phyloP scores from a whole-genome alignment of 225 moss, liverwort and hornwort genomes.

The Rhytidiadelphus loreus region DNA sequence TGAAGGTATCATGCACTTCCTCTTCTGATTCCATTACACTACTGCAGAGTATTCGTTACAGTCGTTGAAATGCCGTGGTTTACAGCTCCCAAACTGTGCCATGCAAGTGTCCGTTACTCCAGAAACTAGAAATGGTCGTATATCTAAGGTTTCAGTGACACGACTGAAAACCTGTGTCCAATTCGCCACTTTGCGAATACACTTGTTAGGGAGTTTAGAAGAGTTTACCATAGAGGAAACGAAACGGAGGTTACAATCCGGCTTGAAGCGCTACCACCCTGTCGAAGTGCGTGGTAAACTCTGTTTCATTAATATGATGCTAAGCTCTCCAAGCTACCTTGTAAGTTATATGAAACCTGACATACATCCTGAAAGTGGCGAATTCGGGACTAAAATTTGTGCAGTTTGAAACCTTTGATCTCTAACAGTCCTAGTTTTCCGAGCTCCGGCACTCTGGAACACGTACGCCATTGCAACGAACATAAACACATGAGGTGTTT shows the following conservation, averaged over 20 bases:
- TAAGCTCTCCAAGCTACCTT: not conserved
- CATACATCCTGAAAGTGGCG: not conserved
- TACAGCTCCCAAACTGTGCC: not conserved
- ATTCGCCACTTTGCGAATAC: not conserved
- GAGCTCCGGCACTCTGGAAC: not conserved
- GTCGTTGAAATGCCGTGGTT: not conserved
- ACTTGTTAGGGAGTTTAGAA: not conserved
- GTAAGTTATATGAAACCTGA: not conserved
- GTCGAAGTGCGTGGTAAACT: not conserved
- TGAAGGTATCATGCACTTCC: conserved; percentile 3
- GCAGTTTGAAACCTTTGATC: not conserved
- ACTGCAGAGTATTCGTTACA: not conserved
- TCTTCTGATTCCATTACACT: not conserved
- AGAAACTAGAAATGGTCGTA: not conserved
- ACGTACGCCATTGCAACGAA: not conserved
- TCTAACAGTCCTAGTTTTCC: not conserved
- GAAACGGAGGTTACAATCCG: not conserved
- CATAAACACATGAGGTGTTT: not conserved
- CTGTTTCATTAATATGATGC: too few species aligned
- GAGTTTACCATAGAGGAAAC: not conserved
- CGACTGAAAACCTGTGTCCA: too few species aligned
- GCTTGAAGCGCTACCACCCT: not conserved
- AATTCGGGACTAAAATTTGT: not conserved
- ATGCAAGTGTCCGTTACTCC: not conserved
- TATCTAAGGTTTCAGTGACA: not conserved